Evolutionary conservation across 2,329 filamentous ascomycete species (phyloP).

Genomic region (Fusarium annulatum): DNA sequence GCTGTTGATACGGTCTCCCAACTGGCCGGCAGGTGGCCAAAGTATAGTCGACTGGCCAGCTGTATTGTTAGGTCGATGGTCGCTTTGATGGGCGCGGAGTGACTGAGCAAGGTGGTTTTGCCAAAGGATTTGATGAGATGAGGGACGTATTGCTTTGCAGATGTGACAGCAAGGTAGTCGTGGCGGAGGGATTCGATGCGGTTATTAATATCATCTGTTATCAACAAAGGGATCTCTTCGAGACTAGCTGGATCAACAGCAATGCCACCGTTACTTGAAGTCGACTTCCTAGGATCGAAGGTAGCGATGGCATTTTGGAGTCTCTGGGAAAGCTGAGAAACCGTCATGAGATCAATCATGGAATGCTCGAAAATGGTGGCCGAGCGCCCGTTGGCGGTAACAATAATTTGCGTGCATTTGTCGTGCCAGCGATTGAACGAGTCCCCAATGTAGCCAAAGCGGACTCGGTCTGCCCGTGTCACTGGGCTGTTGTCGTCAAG

Average conservation of each 20-base stretch:
- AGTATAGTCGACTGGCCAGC: conserved; percentile 2
- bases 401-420: conserved; percentile 5
- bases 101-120: not conserved
- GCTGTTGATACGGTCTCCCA: conserved; percentile 13
- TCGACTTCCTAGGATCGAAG: too few relatives aligned
- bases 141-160: not conserved
- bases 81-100: conserved; percentile 3
- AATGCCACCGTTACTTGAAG: not conserved
- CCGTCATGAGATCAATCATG: conserved; percentile 11
- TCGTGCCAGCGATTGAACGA: conserved; percentile 15
- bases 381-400: conserved; percentile 4
- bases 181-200: not conserved
- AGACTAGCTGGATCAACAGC: not conserved
- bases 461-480: conserved; percentile 3
- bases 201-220: not conserved
- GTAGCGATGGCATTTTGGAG: not conserved
- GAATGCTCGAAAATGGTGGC: conserved; percentile 10
- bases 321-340: conserved; percentile 4
- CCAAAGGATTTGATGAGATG: not conserved
- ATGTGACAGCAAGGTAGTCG: conserved; percentile 1
- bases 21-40: conserved; percentile 10
- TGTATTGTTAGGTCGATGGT: conserved; percentile 8
- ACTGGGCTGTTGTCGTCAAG: conserved; percentile 6
- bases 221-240: not conserved
- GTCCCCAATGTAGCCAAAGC: conserved; percentile 2